Evolutionary conservation across 2,329 filamentous ascomycete genomes (phyloP), one percentile per base, ranked within the genome.

Genomic region (Keithomyces neogunnii): DNA sequence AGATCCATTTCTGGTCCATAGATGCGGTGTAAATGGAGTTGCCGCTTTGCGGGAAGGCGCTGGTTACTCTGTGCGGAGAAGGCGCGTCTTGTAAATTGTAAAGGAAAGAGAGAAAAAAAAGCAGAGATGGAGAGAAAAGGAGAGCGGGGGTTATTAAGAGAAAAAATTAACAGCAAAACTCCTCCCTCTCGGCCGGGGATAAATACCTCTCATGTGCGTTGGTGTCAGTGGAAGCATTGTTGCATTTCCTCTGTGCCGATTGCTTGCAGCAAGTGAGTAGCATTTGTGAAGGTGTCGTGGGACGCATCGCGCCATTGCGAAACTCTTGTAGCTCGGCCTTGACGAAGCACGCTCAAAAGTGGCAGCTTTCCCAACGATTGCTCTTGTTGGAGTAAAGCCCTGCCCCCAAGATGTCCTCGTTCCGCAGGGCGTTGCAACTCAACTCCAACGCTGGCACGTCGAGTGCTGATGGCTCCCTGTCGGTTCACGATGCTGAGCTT

Each of bases 401-500:
- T 26, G 39, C 26, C 8, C 5, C 28, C 46, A 46, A n/a, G 19
- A 50, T 56, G 52, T 45, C 54, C 6, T 46, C 45, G 11, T 26
- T 26, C 26, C 55, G 47, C 36, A 53, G 57, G 11, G 48, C 56
- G 33, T 19, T 55, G 39, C 54, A 51, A 28, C 49, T 55, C 50
- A 59, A 58, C 45, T 43, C 53, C 3, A 31, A 26, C 6, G 57
- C 57, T 26, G 43, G 40, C 26, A 45, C 53, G 8, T 58, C 53
- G 55, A 50, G 28, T 29, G 49, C 52, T 8, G 43, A 46, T 1
- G 9, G 45, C 13, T 31, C 52, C 26, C 13, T 40, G 19, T 45
- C 51, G 2, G 44, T 45, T 29, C 45, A 47, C 7, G 46, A 50
- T 10, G 19, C 3, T 19, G 42, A 43, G 4, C 31, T 52, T 11